Percentiles rank a stretch among this genome's conserved stretches.
phyloP scores from a whole-genome alignment of 108 stramenopile genomes.

The Schizochytrium sp. region DNA sequence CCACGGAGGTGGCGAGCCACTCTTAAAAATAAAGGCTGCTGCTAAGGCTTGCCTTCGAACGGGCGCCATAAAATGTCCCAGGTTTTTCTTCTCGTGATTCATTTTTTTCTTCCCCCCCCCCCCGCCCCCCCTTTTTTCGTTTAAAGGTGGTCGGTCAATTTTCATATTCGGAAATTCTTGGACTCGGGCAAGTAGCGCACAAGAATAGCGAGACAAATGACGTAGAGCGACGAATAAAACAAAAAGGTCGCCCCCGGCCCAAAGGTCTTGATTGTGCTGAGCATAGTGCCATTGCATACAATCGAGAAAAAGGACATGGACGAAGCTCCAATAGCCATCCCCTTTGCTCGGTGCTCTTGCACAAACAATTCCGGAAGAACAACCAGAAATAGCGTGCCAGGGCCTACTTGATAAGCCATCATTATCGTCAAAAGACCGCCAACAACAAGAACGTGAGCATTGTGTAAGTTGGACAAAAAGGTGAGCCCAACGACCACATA shows the following conservation, averaged over 20 bases:
- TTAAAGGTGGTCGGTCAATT: no score
- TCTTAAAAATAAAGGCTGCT: no score
- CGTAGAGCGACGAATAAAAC: not conserved
- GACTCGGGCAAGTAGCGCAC: not conserved
- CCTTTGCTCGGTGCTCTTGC: not conserved
- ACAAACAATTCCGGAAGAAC: not conserved
- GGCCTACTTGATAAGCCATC: not conserved
- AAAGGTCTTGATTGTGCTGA: not conserved
- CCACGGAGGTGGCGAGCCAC: no score
- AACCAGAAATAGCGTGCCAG: not conserved
- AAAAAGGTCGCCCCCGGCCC: constrained; percentile 2
- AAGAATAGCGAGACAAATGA: not conserved
- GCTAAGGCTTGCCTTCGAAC: no score
- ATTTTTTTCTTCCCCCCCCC: no score
- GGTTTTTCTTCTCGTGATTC: no score
- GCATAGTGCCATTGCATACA: not conserved
- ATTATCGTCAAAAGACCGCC: not conserved
- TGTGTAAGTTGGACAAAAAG: not conserved
- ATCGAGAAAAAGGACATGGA: not conserved
- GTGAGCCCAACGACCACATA: not conserved
- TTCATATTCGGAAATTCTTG: not conserved
- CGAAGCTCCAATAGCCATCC: not conserved
- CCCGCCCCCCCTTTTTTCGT: no score
- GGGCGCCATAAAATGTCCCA: no score
- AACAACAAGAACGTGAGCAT: not conserved